Conservation (phyloP, 225 moss, liverwort and hornwort genomes). For the Lunularia cruciata region DNA sequence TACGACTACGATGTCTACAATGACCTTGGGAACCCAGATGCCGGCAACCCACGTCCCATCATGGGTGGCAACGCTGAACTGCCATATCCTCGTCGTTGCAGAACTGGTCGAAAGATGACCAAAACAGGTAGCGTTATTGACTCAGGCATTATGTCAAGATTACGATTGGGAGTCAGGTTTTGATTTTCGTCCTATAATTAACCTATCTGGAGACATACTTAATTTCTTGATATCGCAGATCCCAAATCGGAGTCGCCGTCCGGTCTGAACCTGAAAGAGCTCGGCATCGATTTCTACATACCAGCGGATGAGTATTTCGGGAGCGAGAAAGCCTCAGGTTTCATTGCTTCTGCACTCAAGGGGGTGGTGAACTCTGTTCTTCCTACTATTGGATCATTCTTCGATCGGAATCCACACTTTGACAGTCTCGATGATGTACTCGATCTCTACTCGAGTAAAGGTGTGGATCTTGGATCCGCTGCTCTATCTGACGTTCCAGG, state of each 20-base stretch:
- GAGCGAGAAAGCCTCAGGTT: slow-evolving; percentile 36
- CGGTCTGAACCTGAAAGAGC: neutral
- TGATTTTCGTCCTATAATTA: neutral
- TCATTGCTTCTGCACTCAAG: slow-evolving; percentile 34
- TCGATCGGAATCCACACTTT: slow-evolving; percentile 44
- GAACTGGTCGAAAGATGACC: slow-evolving; percentile 47
- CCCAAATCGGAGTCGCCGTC: slow-evolving; percentile 8
- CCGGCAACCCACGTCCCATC: slow-evolving; percentile 31
- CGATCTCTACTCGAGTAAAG: neutral
- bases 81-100: slow-evolving; percentile 55
- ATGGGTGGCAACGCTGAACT: slow-evolving; percentile 43
- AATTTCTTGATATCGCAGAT: neutral
- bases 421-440: slow-evolving; percentile 11
- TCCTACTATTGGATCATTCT: slow-evolving; percentile 28
- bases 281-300: slow-evolving; percentile 39
- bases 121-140: slow-evolving; percentile 19
- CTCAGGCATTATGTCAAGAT: too few relatives aligned
- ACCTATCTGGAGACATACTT: too few relatives aligned
- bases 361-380: slow-evolving; percentile 37
- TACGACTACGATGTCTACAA: slow-evolving; percentile 64
- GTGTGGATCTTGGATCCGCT: neutral
- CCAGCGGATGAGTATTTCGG: slow-evolving; percentile 36
- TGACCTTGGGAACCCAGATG: slow-evolving; percentile 56
- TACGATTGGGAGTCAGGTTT: neutral
- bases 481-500: neutral